These are phyloP conservation scores for Gossypium lobatum DNA, from an alignment of 441 rosid genomes.

Conservation along the genomic window DNA sequence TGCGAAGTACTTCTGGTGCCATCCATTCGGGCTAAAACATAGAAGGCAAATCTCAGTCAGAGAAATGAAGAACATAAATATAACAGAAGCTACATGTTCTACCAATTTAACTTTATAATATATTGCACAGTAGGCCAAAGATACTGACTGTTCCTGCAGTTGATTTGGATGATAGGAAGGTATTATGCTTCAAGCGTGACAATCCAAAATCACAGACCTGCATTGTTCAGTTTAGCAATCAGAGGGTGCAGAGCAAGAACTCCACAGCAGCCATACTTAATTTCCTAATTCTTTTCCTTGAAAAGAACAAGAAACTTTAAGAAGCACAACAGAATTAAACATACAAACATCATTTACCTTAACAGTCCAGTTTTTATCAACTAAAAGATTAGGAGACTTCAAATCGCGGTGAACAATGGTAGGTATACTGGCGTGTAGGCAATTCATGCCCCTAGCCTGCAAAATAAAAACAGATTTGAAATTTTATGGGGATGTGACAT, in stretches of 20 bases:
- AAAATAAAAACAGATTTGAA: conserved; percentile 16
- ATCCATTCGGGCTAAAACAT: conserved; percentile 92
- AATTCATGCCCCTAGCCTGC: conserved; percentile 82
- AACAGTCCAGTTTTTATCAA: conserved; percentile 97
- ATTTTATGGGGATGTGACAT: conserved; percentile 1
- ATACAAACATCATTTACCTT: conserved; percentile 40
- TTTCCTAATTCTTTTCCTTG: neutral
- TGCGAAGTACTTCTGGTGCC: conserved; percentile 99
- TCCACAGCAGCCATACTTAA: neutral
- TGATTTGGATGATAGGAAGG: conserved; percentile 93
- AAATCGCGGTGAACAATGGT: conserved; percentile 97
- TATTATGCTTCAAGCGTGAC: conserved; percentile 93
- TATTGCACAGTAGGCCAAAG: neutral
- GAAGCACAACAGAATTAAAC: neutral
- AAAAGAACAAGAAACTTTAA: neutral
- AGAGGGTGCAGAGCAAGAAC: neutral
- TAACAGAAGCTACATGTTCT: neutral
- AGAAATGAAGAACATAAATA: neutral
- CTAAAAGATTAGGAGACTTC: conserved; percentile 96
- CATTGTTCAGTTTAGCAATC: conserved; percentile 6
- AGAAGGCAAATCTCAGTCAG: conserved; percentile 24
- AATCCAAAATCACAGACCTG: conserved; percentile 96
- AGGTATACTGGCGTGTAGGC: conserved; percentile 50
- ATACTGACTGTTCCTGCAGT: conserved; percentile 93
- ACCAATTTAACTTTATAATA: neutral